Base-by-base conservation (phyloP, 192 early-diverging fungal species). In the Mortierella alpina region DNA sequence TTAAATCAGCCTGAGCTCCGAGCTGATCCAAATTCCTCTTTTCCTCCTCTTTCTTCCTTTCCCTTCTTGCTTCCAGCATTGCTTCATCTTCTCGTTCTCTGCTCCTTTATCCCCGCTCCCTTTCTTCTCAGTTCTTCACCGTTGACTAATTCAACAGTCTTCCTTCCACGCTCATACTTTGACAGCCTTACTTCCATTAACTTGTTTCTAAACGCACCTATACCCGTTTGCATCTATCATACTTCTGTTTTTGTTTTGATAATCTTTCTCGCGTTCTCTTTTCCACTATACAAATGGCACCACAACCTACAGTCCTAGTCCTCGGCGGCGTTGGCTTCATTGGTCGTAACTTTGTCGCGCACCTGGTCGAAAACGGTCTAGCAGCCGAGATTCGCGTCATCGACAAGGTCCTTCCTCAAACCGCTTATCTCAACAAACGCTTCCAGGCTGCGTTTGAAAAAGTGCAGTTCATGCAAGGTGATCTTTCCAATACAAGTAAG, bases 321-420 rank as follows among this genome's bases (percentile, higher is more conserved):
- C 90, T 95, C 48, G 95, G 95, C 66, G 95, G 95, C 44, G 88
- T 92, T 52, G 95, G 95, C 51, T 95, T 96, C 66, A 92, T 96
- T 67, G 95, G 95, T 31, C 89, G 95, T 53, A 88, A 93, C 77
- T 87, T 96, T 58, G 90, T 95, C 40, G 68, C 88, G 31, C 88
- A 92, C 64, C 73, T 96, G 44, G 78, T 95, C 23, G 85, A 91
- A 23, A 91, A 93, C 63, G 81, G 92, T 40, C 77, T 95, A 14
- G 92, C 89, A 11, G 77, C 73, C 2, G 68, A 66, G 47, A 86
- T 96, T 54, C 85, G 94, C 17, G 94, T 95, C 48, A 92, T 89
- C 14, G 95, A 96, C 83, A 96, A 96, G 74, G 89, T 85, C 41
- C 75, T 96, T 12, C 94, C 94, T 41, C 87, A 93, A 45, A 96